These are phyloP conservation scores for Penicillium sp. DNA, from an alignment of 2,329 filamentous ascomycete species.

Conservation along the genomic window DNA sequence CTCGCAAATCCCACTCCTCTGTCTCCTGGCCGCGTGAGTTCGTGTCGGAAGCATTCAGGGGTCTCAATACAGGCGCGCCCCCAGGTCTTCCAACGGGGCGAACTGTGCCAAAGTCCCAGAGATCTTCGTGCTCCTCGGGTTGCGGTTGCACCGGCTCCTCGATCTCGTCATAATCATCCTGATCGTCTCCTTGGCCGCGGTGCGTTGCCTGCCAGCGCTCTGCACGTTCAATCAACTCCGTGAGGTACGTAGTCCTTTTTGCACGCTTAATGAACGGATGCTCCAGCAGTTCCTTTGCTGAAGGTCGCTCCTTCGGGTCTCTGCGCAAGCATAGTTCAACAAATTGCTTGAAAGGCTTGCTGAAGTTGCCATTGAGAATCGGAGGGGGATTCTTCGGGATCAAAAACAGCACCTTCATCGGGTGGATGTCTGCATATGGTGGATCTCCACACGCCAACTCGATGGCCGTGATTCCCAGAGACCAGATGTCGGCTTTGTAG, in stretches of 20 bases:
- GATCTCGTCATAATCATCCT: conserved; percentile 59
- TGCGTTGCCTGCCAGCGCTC: conserved; percentile 76
- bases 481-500: conserved; percentile 98
- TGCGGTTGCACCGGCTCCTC: conserved; percentile 37
- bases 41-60: conserved; percentile 76
- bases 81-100: conserved; percentile 66
- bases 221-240: conserved; percentile 89
- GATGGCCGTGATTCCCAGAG: conserved; percentile 87
- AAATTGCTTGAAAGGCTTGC: conserved; percentile 80
- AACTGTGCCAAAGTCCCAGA: conserved; percentile 98
- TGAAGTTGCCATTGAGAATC: conserved; percentile 75
- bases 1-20: conserved; percentile 33
- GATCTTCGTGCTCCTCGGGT: conserved; percentile 66
- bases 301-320: conserved; percentile 84
- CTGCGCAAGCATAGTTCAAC: conserved; percentile 80
- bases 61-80: conserved; percentile 57
- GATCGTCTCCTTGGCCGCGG: conserved; percentile 65
- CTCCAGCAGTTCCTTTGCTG: conserved; percentile 80
- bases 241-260: conserved; percentile 94
- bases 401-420: conserved; percentile 96
- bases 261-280: conserved; percentile 88
- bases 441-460: conserved; percentile 90
- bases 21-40: conserved; percentile 64
- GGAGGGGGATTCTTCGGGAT: conserved; percentile 94
- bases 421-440: conserved; percentile 93